Evolutionary conservation across 768 basidiomycete genomes (phyloP).

Genomic region (Tylopilus subfusipes): DNA sequence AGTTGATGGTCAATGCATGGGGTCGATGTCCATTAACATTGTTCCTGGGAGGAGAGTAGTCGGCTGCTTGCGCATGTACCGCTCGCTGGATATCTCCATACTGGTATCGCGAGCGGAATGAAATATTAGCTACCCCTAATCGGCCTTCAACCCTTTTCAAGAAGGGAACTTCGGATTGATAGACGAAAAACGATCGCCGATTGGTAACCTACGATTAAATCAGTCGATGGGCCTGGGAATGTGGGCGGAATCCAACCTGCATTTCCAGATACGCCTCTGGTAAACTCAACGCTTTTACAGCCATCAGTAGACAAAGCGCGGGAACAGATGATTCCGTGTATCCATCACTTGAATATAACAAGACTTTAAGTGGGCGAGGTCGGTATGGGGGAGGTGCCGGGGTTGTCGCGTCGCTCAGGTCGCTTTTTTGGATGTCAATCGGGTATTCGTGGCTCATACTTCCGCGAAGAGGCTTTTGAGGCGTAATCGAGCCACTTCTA

Average conservation of each 20-base stretch:
- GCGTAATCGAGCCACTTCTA: conserved; percentile 21
- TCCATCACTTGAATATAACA: conserved; percentile 82
- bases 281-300: conserved; percentile 56
- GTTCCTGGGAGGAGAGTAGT: conserved; percentile 10
- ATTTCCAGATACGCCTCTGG: conserved; percentile 93
- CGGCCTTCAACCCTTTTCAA: conserved; percentile 66
- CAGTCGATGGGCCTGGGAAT: neutral
- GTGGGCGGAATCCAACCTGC: conserved; percentile 41
- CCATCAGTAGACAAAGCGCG: conserved; percentile 86
- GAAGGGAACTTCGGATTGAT: conserved; percentile 72
- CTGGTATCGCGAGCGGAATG: conserved; percentile 24
- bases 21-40: conserved; percentile 20
- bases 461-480: conserved; percentile 2
- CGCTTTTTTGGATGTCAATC: conserved; percentile 3
- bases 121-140: conserved; percentile 28
- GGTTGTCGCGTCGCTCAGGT: conserved; percentile 9
- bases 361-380: conserved; percentile 65
- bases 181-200: conserved; percentile 87
- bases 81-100: conserved; percentile 23
- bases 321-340: conserved; percentile 92
- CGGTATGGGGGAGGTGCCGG: conserved; percentile 32
- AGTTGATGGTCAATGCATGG: conserved; percentile 19
- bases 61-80: conserved; percentile 6
- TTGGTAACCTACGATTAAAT: conserved; percentile 46
- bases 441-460: conserved; percentile 18